Evolutionary conservation across 108 stramenopile species (phyloP).

Genomic region (Thalassiosira profunda): DNA sequence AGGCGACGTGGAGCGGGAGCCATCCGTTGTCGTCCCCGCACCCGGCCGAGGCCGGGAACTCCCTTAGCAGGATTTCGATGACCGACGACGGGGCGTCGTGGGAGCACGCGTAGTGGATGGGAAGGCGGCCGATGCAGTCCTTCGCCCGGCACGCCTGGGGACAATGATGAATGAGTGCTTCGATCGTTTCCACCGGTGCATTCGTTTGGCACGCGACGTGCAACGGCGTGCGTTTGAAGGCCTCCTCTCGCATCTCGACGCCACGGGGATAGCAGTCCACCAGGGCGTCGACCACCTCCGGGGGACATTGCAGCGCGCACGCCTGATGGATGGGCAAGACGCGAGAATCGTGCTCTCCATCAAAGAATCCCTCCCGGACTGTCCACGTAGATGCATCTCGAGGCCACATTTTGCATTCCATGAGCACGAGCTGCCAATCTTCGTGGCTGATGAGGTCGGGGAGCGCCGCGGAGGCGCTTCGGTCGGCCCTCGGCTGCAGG

Average conservation of each 20-base stretch:
- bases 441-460: conserved; percentile 27
- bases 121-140: conserved; percentile 54
- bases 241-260: conserved; percentile 52
- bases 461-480: conserved; percentile 1
- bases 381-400: conserved; percentile 14
- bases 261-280: conserved; percentile 55
- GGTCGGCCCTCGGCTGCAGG: not conserved
- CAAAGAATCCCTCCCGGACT: conserved; percentile 56
- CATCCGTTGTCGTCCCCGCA: conserved; percentile 71
- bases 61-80: conserved; percentile 52
- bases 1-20: conserved; percentile 51
- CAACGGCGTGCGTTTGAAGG: conserved; percentile 68
- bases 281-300: conserved; percentile 56
- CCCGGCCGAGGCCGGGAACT: conserved; percentile 55
- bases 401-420: conserved; percentile 17
- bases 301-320: conserved; percentile 28
- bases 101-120: conserved; percentile 74
- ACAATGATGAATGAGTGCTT: conserved; percentile 49
- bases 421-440: conserved; percentile 33
- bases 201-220: conserved; percentile 82
- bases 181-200: conserved; percentile 56
- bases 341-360: conserved; percentile 61
- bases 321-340: conserved; percentile 79
- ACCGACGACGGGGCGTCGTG: conserved; percentile 59
- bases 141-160: conserved; percentile 56